Conservation (phyloP, 805 yeast genomes). For the Lipomyces oligophaga region DNA sequence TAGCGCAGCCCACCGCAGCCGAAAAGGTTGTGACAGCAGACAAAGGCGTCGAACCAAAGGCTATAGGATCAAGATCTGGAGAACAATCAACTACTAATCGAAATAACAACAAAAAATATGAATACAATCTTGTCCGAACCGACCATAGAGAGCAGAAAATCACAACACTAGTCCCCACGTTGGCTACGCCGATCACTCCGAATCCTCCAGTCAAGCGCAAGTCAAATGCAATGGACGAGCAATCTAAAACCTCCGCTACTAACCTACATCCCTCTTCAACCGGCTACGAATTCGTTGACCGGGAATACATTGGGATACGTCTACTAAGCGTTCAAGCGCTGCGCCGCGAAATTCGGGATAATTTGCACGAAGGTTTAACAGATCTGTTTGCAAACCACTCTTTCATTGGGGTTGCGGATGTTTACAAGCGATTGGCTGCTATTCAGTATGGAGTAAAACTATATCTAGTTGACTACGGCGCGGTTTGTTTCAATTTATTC, state of each 20-base stretch:
- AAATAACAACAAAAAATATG: slow-evolving; percentile 12
- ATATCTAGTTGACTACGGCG: slow-evolving; percentile 74
- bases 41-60: no score
- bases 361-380: slow-evolving; percentile 43
- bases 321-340: slow-evolving; percentile 59
- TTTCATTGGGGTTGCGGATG: slow-evolving; percentile 81
- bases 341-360: slow-evolving; percentile 38
- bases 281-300: slow-evolving; percentile 9
- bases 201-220: no score
- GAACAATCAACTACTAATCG: neutral
- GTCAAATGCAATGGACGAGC: no score
- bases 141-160: slow-evolving; percentile 50
- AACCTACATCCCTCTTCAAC: no score
- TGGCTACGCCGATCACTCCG: neutral
- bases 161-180: slow-evolving; percentile 37
- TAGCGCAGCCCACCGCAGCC: slow-evolving; percentile 28
- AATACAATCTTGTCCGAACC: slow-evolving; percentile 24
- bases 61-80: neutral
- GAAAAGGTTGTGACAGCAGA: neutral
- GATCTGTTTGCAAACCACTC: slow-evolving; percentile 64
- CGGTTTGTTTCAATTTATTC: slow-evolving; percentile 58
- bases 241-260: no score
- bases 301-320: slow-evolving; percentile 41
- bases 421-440: slow-evolving; percentile 64
- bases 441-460: slow-evolving; percentile 78